Evolutionary conservation across 129 eudicot genomes (phyloP).

Genomic region (Ambrosia artemisiifolia): DNA sequence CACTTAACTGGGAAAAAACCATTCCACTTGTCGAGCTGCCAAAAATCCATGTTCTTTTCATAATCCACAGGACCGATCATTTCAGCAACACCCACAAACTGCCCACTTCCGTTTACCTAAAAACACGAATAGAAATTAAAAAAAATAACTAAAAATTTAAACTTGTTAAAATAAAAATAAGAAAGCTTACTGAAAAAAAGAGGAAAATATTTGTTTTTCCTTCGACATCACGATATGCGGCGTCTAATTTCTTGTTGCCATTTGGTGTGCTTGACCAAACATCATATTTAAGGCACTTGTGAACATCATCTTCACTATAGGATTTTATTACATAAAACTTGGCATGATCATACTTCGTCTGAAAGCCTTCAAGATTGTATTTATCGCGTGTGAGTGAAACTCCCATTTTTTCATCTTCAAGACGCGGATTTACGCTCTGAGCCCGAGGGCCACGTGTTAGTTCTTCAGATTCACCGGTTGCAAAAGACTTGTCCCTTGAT

Average conservation of each 20-base stretch:
- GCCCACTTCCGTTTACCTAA: conserved; percentile 92
- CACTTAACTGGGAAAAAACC: conserved; percentile 92
- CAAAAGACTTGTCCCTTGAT: conserved; percentile 43
- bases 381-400: conserved; percentile 30
- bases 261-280: conserved; percentile 98
- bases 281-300: conserved; percentile 75
- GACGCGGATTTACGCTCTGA: conserved; percentile 25
- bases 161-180: background rate
- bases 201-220: conserved; percentile 60
- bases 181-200: conserved; percentile 68
- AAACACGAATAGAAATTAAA: background rate
- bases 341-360: conserved; percentile 53
- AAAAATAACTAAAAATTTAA: background rate
- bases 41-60: conserved; percentile 76
- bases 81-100: conserved; percentile 91
- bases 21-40: conserved; percentile 97
- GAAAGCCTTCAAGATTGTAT: conserved; percentile 60
- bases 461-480: conserved; percentile 56
- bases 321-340: conserved; percentile 84
- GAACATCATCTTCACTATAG: conserved; percentile 86
- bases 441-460: conserved; percentile 82
- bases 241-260: conserved; percentile 79
- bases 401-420: conserved; percentile 39
- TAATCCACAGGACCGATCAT: conserved; percentile 84
- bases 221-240: conserved; percentile 57